phyloP scores from a whole-genome alignment of 805 yeast species.

The Pichia scutulata region DNA sequence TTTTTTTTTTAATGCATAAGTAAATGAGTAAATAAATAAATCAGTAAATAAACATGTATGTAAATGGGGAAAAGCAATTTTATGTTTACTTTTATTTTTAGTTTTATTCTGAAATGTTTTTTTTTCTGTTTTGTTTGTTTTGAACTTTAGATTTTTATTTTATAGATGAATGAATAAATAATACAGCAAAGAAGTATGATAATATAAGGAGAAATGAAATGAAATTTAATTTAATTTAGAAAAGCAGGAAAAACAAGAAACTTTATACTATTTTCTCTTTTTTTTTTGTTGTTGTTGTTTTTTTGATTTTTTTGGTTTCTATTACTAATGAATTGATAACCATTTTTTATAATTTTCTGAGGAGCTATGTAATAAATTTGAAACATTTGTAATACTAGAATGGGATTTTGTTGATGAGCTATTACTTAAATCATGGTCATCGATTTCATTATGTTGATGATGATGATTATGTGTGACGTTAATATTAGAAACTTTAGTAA shows the following conservation, averaged over 20 bases:
- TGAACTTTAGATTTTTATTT: too few relatives aligned
- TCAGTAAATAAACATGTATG: too few relatives aligned
- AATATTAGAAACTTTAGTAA: background rate
- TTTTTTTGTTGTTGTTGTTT: too few relatives aligned
- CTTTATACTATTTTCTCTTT: too few relatives aligned
- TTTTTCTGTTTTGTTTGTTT: too few relatives aligned
- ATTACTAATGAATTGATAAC: conserved; percentile 21
- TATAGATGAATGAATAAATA: too few relatives aligned
- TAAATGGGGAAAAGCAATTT: too few relatives aligned
- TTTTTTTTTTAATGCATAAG: too few relatives aligned
- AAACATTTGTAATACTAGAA: conserved; percentile 20
- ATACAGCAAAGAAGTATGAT: background rate
- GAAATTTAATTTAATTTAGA: background rate
- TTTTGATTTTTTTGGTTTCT: too few relatives aligned
- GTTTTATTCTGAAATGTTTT: too few relatives aligned
- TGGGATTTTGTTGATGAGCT: background rate
- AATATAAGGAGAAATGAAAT: background rate
- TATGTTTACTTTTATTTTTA: too few relatives aligned
- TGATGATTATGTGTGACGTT: background rate
- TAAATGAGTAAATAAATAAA: too few relatives aligned
- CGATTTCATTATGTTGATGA: background rate
- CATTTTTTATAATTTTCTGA: conserved; percentile 28
- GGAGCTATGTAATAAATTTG: conserved; percentile 23
- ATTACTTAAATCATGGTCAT: background rate
- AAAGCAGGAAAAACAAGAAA: background rate